Percentiles rank a stretch among this genome's conserved stretches.
phyloP scores from a whole-genome alignment of 257 asterid species.

The Verbena officinalis region DNA sequence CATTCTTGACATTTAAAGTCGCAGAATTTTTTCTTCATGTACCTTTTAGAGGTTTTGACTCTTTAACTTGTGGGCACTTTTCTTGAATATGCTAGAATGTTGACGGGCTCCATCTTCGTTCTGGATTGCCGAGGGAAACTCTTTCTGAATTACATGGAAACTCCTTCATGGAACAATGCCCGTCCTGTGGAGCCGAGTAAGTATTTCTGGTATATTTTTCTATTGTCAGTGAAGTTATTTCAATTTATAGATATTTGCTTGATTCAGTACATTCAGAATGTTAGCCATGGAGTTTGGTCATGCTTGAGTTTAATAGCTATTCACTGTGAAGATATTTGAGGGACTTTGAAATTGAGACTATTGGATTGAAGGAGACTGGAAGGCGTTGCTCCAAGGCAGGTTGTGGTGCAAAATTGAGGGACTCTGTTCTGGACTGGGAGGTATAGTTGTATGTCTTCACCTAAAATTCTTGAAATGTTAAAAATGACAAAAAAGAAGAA shows the following conservation, averaged over 20 bases:
- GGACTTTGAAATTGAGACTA: conserved; percentile 95
- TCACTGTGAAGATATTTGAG: conserved; percentile 68
- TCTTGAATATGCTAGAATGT: conserved; percentile 64
- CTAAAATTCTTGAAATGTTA: background rate
- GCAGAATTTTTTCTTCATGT: conserved; percentile 8
- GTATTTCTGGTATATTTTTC: conserved; percentile 29
- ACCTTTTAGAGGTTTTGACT: conserved; percentile 23
- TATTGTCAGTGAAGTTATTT: conserved; percentile 4
- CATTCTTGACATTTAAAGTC: conserved; percentile 13
- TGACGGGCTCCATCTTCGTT: conserved; percentile 95
- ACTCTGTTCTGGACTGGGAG: conserved; percentile 99
- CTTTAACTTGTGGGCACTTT: conserved; percentile 20
- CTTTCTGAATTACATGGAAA: conserved; percentile 92
- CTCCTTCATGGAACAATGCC: conserved; percentile 88
- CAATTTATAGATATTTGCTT: conserved; percentile 8
- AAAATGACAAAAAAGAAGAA: too few species aligned
- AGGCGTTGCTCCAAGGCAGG: conserved; percentile 71
- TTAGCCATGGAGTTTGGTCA: conserved; percentile 25
- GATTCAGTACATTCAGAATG: conserved; percentile 22
- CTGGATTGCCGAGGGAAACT: conserved; percentile 90
- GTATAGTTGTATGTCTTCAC: conserved; percentile 37
- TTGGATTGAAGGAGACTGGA: conserved; percentile 84
- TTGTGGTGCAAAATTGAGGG: conserved; percentile 85
- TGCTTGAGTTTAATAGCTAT: conserved; percentile 30
- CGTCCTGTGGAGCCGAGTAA: conserved; percentile 89